These are phyloP conservation scores for Dryas alaskensis DNA, from an alignment of 306 rosid species.

Conservation along the genomic window DNA sequence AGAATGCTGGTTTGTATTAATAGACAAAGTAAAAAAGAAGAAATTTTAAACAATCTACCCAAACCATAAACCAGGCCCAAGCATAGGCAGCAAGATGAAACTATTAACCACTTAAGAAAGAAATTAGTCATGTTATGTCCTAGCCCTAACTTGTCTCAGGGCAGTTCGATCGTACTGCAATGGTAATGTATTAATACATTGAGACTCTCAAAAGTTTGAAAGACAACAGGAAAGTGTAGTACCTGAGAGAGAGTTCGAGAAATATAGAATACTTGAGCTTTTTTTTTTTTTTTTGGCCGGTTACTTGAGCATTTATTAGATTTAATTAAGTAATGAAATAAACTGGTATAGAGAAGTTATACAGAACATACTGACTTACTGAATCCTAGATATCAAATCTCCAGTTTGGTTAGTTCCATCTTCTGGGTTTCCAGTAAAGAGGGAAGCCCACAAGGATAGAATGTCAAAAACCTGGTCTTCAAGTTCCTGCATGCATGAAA, in stretches of 20 bases:
- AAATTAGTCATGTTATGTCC: background rate
- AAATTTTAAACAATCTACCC: background rate
- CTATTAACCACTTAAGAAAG: background rate
- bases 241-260: background rate
- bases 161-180: background rate
- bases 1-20: background rate
- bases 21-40: background rate
- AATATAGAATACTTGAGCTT: background rate
- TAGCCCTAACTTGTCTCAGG: background rate
- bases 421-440: conserved; percentile 67
- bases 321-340: background rate
- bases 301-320: background rate
- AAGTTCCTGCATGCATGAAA: conserved; percentile 64
- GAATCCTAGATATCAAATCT: conserved; percentile 63
- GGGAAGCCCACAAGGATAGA: conserved; percentile 84
- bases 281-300: too few relatives aligned
- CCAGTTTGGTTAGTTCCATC: conserved; percentile 54
- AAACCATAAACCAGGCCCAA: conserved; percentile 3
- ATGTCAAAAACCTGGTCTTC: conserved; percentile 91
- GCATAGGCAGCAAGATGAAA: background rate
- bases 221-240: conserved; percentile 1
- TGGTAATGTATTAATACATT: background rate
- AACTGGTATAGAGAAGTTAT: background rate
- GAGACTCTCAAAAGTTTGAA: conserved; percentile 4
- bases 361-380: conserved; percentile 45